Percentiles rank a stretch among this genome's conserved stretches.
These are phyloP conservation scores for Alternaria ventricosa DNA, from an alignment of 2,329 filamentous ascomycete species.

Conservation along the genomic window DNA sequence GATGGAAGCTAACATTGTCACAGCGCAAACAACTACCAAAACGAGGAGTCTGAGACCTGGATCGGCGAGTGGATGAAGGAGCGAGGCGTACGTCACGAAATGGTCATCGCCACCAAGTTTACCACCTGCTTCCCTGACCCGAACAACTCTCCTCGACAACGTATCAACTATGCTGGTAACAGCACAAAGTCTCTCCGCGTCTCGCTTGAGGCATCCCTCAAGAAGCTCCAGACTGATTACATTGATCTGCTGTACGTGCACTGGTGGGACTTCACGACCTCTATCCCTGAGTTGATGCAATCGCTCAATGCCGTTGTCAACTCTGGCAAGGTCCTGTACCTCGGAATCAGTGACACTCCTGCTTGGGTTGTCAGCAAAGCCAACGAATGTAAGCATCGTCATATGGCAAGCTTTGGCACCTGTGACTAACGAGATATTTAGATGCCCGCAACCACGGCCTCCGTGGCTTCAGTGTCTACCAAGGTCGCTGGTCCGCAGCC, in stretches of 20 bases:
- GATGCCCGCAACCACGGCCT: slow-evolving; percentile 74
- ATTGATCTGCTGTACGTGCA: slow-evolving; percentile 51
- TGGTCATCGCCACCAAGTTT: slow-evolving; percentile 64
- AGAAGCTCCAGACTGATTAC: slow-evolving; percentile 52
- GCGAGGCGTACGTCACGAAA: slow-evolving; percentile 55
- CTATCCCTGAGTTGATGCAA: slow-evolving; percentile 49
- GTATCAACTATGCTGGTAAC: slow-evolving; percentile 54
- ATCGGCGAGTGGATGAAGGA: slow-evolving; percentile 60
- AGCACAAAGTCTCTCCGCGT: slow-evolving; percentile 47
- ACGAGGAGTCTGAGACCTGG: slow-evolving; percentile 56
- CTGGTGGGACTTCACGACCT: slow-evolving; percentile 51
- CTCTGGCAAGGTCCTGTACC: slow-evolving; percentile 49
- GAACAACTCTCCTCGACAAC: slow-evolving; percentile 30
- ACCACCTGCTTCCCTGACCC: slow-evolving; percentile 44
- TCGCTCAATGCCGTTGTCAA: slow-evolving; percentile 44
- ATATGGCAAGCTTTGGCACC: background rate
- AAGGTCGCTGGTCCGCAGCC: slow-evolving; percentile 67
- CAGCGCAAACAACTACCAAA: slow-evolving; percentile 57
- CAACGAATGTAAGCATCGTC: slow-evolving; percentile 50
- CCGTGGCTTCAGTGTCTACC: slow-evolving; percentile 72
- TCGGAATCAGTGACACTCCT: slow-evolving; percentile 49
- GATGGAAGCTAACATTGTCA: background rate
- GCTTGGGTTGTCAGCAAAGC: slow-evolving; percentile 55
- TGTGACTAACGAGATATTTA: slow-evolving; percentile 12
- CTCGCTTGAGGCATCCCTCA: slow-evolving; percentile 49